phyloP scores from a whole-genome alignment of 2,329 filamentous ascomycete species.

The Penicillium sp. region DNA sequence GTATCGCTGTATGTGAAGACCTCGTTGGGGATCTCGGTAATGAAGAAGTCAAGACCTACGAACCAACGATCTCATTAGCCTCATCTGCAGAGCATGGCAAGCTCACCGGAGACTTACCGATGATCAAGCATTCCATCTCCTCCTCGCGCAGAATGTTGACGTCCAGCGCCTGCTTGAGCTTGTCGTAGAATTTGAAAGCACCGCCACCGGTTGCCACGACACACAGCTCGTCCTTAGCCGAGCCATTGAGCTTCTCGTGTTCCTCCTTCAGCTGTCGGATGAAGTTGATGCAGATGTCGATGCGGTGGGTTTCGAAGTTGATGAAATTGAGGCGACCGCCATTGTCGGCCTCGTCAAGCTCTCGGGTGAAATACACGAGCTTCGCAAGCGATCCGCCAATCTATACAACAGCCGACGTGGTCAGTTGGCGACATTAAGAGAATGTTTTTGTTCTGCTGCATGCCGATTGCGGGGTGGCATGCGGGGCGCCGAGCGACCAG shows the following conservation, averaged over 20 bases:
- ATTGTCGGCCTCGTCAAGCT: conserved; percentile 71
- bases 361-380: conserved; percentile 93
- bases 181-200: conserved; percentile 95
- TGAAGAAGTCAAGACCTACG: conserved; percentile 97
- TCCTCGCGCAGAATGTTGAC: conserved; percentile 90
- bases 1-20: conserved; percentile 94
- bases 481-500: too few relatives aligned
- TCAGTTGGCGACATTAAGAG: not conserved
- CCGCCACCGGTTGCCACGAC: conserved; percentile 96
- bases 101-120: conserved; percentile 56
- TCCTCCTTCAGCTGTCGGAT: conserved; percentile 82
- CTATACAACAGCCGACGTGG: conserved; percentile 45
- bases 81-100: not conserved
- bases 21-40: conserved; percentile 93
- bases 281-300: conserved; percentile 90
- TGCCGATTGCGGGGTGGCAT: conserved; percentile 34
- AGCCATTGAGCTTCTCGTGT: conserved; percentile 72
- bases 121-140: conserved; percentile 98
- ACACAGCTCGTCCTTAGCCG: conserved; percentile 66
- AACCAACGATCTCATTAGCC: not conserved
- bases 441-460: conserved; percentile 2
- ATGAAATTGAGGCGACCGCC: conserved; percentile 92
- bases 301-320: conserved; percentile 91
- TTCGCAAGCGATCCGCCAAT: conserved; percentile 96
- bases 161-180: conserved; percentile 75